Base-by-base conservation (phyloP, 2,329 filamentous ascomycete genomes). In the Corynespora cassiicola region DNA sequence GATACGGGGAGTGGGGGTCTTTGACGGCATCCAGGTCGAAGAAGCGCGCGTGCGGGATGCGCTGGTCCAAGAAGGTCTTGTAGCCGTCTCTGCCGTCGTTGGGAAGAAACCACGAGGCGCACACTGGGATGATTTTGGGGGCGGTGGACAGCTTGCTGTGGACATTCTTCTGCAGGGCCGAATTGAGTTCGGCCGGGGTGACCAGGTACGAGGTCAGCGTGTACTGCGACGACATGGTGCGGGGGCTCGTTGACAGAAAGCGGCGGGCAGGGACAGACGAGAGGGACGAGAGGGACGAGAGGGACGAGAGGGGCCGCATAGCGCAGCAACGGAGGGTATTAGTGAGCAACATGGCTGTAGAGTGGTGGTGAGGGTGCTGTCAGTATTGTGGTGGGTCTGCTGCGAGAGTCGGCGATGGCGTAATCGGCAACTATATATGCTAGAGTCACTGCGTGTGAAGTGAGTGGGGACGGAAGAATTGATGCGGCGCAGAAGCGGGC, bases 1-100 rank as follows among this genome's bases (percentile, higher is more conserved):
- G 92, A 66, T 96, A 97, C 1, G 89, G 87, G 38, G 87, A 95
- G 55, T 84, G 82, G 51, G 85, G 84, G 70, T 99, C 91, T 60
- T 94, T 90, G 64, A 96, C 81, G 58, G 84, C 89, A 71, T 99
- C 94, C 36, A 99, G 79, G 69, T 99, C 91, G 69, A 99, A 99
- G 80, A 97, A 99, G 20, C 90, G 87, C 1, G 94, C 87, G 60
- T 86, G 85, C 15, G 91, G 92, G 49, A 99, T 94, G 58, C 90
- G 88, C 63, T 85, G 82, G 64, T 89, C 81, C 52, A 84, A 81
- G 75, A 92, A 99, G 27, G 86, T 83, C 50, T 94, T 79, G 54
- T 87, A 82, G 36, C 94, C 94, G 32, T 82, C 88, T 46, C 90
- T 85, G 36, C 82, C 82, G 51, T 96, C 92, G 68, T 96, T 97